Conservation (phyloP, 306 rosid species). For the Morella rubra region DNA sequence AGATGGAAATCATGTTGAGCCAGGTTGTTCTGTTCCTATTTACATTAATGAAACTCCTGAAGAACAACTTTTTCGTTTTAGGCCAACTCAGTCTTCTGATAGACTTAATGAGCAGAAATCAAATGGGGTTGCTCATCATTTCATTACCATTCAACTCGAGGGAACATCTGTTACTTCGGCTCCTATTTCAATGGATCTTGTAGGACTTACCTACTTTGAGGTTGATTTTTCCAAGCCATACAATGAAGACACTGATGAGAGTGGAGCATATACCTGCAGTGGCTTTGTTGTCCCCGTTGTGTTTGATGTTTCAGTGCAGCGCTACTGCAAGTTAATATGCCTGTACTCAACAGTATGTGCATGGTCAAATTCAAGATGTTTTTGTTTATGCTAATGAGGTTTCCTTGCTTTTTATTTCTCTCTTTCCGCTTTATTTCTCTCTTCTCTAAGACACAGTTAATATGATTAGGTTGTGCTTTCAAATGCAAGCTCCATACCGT, state of each 20-base stretch:
- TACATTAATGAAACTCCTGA: slow-evolving; percentile 63
- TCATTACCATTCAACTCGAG: slow-evolving; percentile 78
- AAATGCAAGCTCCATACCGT: slow-evolving; percentile 69
- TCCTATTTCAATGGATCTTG: slow-evolving; percentile 95
- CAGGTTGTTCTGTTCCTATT: slow-evolving; percentile 77
- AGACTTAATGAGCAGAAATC: slow-evolving; percentile 58
- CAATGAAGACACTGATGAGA: slow-evolving; percentile 36
- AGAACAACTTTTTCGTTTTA: slow-evolving; percentile 56
- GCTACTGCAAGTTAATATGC: slow-evolving; percentile 77
- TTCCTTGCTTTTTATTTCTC: neutral
- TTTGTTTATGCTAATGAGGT: slow-evolving; percentile 16
- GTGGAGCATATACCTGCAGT: slow-evolving; percentile 32
- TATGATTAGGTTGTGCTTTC: slow-evolving; percentile 75
- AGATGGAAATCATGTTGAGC: slow-evolving; percentile 55
- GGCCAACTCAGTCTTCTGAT: slow-evolving; percentile 68
- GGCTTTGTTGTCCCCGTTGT: slow-evolving; percentile 87
- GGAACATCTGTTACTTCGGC: slow-evolving; percentile 69
- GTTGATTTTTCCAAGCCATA: slow-evolving; percentile 70
- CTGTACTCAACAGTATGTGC: slow-evolving; percentile 83
- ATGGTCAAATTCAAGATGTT: slow-evolving; percentile 24
- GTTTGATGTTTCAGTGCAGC: slow-evolving; percentile 84
- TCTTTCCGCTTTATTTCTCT: neutral
- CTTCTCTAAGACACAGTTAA: slow-evolving; percentile 25
- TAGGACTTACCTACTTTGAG: slow-evolving; percentile 84
- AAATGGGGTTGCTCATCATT: slow-evolving; percentile 71